Evolutionary conservation across 352 stramenopile species (phyloP).

Genomic region (Phytophthora gonapodyides): DNA sequence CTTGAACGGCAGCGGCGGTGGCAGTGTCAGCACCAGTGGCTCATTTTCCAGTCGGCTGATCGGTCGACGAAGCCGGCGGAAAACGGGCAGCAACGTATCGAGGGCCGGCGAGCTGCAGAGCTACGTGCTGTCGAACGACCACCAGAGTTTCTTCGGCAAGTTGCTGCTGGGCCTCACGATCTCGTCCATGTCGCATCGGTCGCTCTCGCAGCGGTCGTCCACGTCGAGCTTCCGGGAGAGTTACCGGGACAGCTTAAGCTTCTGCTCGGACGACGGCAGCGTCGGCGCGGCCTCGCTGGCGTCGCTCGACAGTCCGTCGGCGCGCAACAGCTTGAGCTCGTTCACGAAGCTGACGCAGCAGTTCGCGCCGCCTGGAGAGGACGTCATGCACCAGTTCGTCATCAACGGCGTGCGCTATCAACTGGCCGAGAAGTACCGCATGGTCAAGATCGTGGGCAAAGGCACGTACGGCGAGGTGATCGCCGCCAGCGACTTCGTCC

Average conservation of each 20-base stretch:
- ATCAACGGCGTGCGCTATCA: conserved; percentile 89
- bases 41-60: conserved; percentile 33
- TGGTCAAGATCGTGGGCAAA: conserved; percentile 90
- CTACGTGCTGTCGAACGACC: conserved; percentile 83
- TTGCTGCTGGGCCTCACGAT: conserved; percentile 66
- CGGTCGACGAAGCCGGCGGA: conserved; percentile 32
- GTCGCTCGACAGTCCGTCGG: conserved; percentile 26
- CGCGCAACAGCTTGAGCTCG: conserved; percentile 45
- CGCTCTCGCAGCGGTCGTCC: conserved; percentile 41
- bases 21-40: conserved; percentile 19
- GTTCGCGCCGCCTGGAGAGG: conserved; percentile 40
- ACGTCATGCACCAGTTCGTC: conserved; percentile 90
- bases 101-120: conserved; percentile 48
- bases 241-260: conserved; percentile 33
- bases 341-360: conserved; percentile 43
- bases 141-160: conserved; percentile 87
- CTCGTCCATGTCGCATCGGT: conserved; percentile 64
- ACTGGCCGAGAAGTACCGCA: conserved; percentile 85
- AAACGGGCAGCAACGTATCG: conserved; percentile 26
- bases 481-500: conserved; percentile 83
- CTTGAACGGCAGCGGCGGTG: conserved; percentile 52
- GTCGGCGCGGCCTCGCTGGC: conserved; percentile 21
- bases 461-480: conserved; percentile 92
- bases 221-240: conserved; percentile 34
- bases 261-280: conserved; percentile 35